Evolutionary conservation across 768 basidiomycete genomes (phyloP).

Genomic region (Pulveroboletus sp.): DNA sequence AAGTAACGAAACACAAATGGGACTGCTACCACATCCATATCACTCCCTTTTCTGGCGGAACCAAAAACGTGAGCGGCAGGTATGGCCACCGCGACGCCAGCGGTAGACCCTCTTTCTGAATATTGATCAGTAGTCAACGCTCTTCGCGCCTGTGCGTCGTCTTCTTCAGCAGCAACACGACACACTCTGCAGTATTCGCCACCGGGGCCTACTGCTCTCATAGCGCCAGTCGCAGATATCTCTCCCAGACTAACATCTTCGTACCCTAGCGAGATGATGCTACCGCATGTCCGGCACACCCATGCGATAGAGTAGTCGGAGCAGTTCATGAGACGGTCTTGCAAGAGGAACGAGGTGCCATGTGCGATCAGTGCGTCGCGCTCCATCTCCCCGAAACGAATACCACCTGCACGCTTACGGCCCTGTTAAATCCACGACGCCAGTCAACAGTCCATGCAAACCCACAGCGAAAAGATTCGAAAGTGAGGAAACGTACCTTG

Average conservation of each 20-base stretch:
- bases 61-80: slow-evolving; percentile 64
- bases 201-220: slow-evolving; percentile 63
- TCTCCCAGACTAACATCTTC: slow-evolving; percentile 80
- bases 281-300: slow-evolving; percentile 97
- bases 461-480: background rate
- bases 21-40: slow-evolving; percentile 92
- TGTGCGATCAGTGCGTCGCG: slow-evolving; percentile 98
- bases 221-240: slow-evolving; percentile 42
- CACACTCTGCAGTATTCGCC: slow-evolving; percentile 98
- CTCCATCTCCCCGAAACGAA: slow-evolving; percentile 99
- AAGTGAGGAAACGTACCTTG: slow-evolving; percentile 53
- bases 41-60: slow-evolving; percentile 57
- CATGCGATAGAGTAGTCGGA: slow-evolving; percentile 99
- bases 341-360: slow-evolving; percentile 95
- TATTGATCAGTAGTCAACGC: slow-evolving; percentile 54
- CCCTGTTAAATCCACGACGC: slow-evolving; percentile 50
- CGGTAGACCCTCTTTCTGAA: slow-evolving; percentile 35
- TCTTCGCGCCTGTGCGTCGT: slow-evolving; percentile 57
- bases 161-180: slow-evolving; percentile 61
- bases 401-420: slow-evolving; percentile 96
- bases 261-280: slow-evolving; percentile 92
- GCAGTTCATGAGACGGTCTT: slow-evolving; percentile 99
- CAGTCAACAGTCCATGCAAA: slow-evolving; percentile 3
- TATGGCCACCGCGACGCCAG: slow-evolving; percentile 61
- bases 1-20: slow-evolving; percentile 94